Conservation (phyloP, 495 filamentous ascomycete genomes). For the Hyaloscypha bicolor region DNA sequence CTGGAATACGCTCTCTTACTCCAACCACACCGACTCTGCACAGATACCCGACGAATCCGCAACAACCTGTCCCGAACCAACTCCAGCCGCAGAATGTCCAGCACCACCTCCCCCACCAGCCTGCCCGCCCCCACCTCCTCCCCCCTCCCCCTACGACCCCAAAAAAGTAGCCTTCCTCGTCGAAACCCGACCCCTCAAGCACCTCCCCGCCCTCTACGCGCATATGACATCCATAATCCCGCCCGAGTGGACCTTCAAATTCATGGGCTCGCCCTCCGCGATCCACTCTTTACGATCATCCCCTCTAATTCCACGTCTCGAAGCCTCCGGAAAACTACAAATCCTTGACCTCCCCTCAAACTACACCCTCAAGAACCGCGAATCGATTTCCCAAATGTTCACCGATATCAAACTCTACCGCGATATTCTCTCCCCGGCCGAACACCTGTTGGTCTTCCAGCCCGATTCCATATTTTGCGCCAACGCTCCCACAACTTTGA, state of each 20-base stretch:
- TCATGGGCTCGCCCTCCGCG: slow-evolving; percentile 25
- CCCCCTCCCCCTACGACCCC: slow-evolving; percentile 36
- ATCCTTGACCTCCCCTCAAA: slow-evolving; percentile 21
- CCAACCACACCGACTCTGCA: background rate
- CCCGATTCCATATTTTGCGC: slow-evolving; percentile 32
- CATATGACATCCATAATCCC: slow-evolving; percentile 31
- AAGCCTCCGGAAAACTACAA: slow-evolving; percentile 22
- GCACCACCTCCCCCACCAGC: slow-evolving; percentile 6
- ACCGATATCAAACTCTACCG: slow-evolving; percentile 26
- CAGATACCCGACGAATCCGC: background rate
- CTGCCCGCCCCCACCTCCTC: slow-evolving; percentile 16
- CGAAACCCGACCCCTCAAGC: slow-evolving; percentile 30
- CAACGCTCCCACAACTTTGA: slow-evolving; percentile 15
- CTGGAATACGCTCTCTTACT: slow-evolving; percentile 2
- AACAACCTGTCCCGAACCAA: background rate
- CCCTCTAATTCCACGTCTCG: slow-evolving; percentile 14
- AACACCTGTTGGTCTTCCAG: slow-evolving; percentile 33
- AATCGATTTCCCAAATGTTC: slow-evolving; percentile 30
- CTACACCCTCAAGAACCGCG: slow-evolving; percentile 22
- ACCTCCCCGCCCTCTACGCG: slow-evolving; percentile 28
- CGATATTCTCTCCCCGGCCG: slow-evolving; percentile 28
- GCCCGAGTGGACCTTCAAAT: slow-evolving; percentile 31
- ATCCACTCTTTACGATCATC: slow-evolving; percentile 15
- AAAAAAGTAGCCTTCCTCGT: slow-evolving; percentile 31
- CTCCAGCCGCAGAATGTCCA: background rate